Conservation (phyloP, 768 basidiomycete genomes). For the Phylloporus sp. region DNA sequence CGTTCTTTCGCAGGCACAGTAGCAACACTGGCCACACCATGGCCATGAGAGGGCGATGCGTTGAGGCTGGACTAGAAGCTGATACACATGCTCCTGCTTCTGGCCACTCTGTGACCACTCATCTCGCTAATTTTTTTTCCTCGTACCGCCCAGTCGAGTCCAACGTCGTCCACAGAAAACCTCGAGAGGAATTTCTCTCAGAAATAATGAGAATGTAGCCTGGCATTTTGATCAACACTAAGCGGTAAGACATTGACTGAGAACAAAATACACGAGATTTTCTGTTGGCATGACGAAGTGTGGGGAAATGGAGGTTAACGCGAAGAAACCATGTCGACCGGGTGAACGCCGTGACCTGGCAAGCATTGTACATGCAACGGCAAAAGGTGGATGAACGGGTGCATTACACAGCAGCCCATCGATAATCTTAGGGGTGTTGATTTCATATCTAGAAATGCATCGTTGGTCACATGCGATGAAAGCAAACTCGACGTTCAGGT, state of each 20-base stretch:
- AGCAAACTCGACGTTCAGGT: conserved; percentile 5
- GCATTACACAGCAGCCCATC: conserved; percentile 11
- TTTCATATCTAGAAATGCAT: conserved; percentile 28
- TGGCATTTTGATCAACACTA: neutral
- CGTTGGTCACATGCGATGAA: conserved; percentile 15
- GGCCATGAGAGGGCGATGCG: conserved; percentile 21
- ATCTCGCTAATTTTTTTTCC: conserved; percentile 21
- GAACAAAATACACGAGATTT: conserved; percentile 5
- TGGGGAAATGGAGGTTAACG: conserved; percentile 4
- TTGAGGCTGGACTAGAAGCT: conserved; percentile 24
- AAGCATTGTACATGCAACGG: conserved; percentile 3
- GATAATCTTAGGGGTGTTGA: conserved; percentile 25
- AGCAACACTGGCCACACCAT: conserved; percentile 8
- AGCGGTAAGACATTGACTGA: conserved; percentile 1
- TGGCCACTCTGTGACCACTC: conserved; percentile 27
- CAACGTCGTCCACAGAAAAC: conserved; percentile 1
- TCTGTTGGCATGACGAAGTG: conserved; percentile 1
- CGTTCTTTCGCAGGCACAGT: conserved; percentile 12
- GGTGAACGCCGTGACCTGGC: conserved; percentile 1
- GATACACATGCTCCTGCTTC: conserved; percentile 24
- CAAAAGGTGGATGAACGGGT: conserved; percentile 12
- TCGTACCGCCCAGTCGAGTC: conserved; percentile 14
- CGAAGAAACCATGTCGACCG: conserved; percentile 5
- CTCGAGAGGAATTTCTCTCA: conserved; percentile 12
- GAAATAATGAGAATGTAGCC: conserved; percentile 14